A percentile compares a stretch with the other conserved stretches of the same genome.
Evolutionary conservation across 352 stramenopile genomes (phyloP).

Genomic region (Nothophytophthora sp.): DNA sequence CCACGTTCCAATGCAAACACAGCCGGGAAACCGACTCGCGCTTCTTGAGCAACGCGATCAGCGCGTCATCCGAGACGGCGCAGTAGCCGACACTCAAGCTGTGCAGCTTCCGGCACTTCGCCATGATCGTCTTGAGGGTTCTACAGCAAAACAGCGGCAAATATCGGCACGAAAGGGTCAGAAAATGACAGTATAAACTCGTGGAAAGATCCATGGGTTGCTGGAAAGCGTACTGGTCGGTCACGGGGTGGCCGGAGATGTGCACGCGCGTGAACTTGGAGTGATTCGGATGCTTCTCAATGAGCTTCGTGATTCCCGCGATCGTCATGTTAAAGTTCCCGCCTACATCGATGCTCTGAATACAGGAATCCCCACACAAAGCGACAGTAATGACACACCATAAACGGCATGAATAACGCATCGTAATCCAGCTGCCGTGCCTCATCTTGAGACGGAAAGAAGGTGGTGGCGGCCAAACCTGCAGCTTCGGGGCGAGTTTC

Average conservation of each 20-base stretch:
- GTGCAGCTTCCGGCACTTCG: constrained; percentile 89
- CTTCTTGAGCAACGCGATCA: constrained; percentile 87
- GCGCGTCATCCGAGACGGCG: constrained; percentile 79
- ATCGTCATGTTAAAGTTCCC: constrained; percentile 93
- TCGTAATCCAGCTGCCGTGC: no score
- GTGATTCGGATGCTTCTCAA: constrained; percentile 90
- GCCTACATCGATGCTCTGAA: constrained; percentile 81
- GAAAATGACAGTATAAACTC: neutral
- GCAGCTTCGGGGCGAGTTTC: constrained; percentile 78
- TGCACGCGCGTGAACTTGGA: constrained; percentile 88
- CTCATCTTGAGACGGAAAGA: no score
- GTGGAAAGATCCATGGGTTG: neutral
- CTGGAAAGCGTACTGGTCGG: constrained; percentile 62
- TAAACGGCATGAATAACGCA: no score
- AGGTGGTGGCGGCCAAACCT: no score
- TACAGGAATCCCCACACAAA: neutral
- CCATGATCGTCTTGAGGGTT: constrained; percentile 86
- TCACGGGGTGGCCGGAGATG: constrained; percentile 81
- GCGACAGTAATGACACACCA: neutral
- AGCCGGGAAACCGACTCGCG: constrained; percentile 78
- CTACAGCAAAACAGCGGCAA: constrained; percentile 26
- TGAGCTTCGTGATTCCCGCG: constrained; percentile 82
- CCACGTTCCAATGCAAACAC: constrained; percentile 86
- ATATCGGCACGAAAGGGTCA: neutral
- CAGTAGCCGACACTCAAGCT: constrained; percentile 88